phyloP scores from a whole-genome alignment of 2,329 filamentous ascomycete genomes.

The Ascochyta koolunga region DNA sequence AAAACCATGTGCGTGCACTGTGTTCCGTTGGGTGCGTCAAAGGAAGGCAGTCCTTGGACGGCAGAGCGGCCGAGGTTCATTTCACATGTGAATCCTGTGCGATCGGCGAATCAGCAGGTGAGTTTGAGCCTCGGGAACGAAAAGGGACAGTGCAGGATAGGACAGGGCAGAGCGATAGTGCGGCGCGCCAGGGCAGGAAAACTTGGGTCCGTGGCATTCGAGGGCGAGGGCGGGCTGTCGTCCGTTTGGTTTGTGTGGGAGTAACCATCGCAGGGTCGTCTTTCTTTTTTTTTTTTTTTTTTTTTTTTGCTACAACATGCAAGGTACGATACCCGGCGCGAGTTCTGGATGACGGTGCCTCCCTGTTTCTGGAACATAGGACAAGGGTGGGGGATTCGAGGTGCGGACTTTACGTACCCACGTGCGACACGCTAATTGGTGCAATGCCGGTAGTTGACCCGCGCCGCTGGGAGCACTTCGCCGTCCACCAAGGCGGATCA shows the following conservation, averaged over 20 bases:
- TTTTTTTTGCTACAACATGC: no score
- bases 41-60: conserved; percentile 4
- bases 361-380: neutral
- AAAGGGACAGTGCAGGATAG: no score
- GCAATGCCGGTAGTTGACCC: conserved; percentile 3
- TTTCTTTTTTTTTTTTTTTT: no score
- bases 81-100: conserved; percentile 15
- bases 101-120: neutral
- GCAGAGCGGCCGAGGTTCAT: neutral
- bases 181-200: conserved; percentile 4
- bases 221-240: conserved; percentile 3
- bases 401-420: conserved; percentile 5
- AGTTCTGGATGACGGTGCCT: neutral
- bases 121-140: conserved; percentile 9
- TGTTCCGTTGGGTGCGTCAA: no score
- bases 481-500: neutral
- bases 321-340: conserved; percentile 2
- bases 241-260: conserved; percentile 1
- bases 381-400: neutral
- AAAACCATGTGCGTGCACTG: no score
- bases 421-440: conserved; percentile 7
- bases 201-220: conserved; percentile 8
- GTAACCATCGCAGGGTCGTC: no score
- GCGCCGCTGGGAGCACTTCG: neutral
- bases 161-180: no score